Evolutionary conservation across 148 eudicot genomes (phyloP).

Genomic region (Amaranthus hypochondriacus): DNA sequence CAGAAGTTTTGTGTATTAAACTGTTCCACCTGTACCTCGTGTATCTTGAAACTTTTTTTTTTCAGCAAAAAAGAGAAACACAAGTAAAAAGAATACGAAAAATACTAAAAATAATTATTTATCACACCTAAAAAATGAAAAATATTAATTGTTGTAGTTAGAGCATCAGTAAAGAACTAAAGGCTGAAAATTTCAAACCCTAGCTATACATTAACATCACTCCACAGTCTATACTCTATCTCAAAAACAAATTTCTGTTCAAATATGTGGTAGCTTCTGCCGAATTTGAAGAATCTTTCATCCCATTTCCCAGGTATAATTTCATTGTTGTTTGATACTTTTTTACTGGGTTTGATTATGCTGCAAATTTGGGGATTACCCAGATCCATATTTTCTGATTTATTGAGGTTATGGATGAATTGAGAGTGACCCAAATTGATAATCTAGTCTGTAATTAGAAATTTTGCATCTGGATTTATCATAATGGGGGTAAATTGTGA

Average conservation of each 20-base stretch:
- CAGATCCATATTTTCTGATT: conserved; percentile 14
- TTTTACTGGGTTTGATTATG: neutral
- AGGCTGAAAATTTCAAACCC: neutral
- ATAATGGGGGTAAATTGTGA: conserved; percentile 55
- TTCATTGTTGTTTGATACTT: neutral
- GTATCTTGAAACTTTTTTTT: neutral
- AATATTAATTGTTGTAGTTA: neutral
- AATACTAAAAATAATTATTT: neutral
- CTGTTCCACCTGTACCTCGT: conserved; percentile 22
- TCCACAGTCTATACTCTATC: neutral
- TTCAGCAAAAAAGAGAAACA: neutral
- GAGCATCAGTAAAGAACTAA: neutral
- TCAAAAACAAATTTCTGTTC: neutral
- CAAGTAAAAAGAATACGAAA: neutral
- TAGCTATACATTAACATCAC: neutral
- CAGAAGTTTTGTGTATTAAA: conserved; percentile 6
- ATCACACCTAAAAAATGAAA: neutral
- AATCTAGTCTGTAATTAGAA: conserved; percentile 13
- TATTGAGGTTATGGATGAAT: neutral
- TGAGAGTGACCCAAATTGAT: conserved; percentile 22
- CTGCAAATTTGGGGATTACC: conserved; percentile 1
- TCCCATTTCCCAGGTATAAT: conserved; percentile 11
- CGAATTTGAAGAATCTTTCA: neutral
- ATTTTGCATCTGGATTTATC: conserved; percentile 13
- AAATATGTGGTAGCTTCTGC: neutral